Conservation (phyloP, 768 basidiomycete species). For the Xerocomellus amylosporus region DNA sequence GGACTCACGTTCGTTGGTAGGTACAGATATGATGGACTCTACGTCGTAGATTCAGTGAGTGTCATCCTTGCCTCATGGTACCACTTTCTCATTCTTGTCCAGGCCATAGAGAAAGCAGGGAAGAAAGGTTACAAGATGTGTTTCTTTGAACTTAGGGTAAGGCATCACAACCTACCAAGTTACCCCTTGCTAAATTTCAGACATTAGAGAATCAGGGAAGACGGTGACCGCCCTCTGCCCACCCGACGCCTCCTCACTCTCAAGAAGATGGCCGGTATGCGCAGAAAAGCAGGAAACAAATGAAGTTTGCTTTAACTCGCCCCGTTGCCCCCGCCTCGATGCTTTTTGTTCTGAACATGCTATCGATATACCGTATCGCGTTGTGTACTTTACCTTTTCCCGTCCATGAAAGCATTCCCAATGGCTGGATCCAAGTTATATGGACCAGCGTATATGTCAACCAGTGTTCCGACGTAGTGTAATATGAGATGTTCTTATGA, state of each 20-base stretch:
- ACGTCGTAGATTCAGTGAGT: slow-evolving; percentile 26
- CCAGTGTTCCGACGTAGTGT: slow-evolving; percentile 10
- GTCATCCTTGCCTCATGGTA: background rate
- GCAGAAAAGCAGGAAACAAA: background rate
- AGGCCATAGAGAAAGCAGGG: slow-evolving; percentile 19
- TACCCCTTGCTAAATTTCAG: background rate
- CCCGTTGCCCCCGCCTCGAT: background rate
- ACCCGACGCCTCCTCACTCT: slow-evolving; percentile 17
- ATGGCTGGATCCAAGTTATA: slow-evolving; percentile 3
- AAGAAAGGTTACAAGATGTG: slow-evolving; percentile 28
- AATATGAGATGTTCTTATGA: slow-evolving; percentile 9
- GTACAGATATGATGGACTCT: slow-evolving; percentile 34
- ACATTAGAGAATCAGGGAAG: slow-evolving; percentile 25
- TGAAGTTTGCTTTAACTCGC: background rate
- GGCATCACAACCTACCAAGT: background rate
- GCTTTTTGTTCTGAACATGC: slow-evolving; percentile 6
- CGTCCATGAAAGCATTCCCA: background rate
- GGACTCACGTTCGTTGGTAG: slow-evolving; percentile 11
- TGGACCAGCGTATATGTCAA: slow-evolving; percentile 18
- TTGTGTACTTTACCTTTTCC: background rate
- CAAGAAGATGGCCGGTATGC: slow-evolving; percentile 14
- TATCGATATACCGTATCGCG: background rate
- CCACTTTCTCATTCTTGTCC: slow-evolving; percentile 3
- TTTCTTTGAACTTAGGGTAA: slow-evolving; percentile 29
- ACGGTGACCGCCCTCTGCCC: slow-evolving; percentile 19